phyloP scores from a whole-genome alignment of 176 grass and related monocot species.

The Oropetium thomaeum region DNA sequence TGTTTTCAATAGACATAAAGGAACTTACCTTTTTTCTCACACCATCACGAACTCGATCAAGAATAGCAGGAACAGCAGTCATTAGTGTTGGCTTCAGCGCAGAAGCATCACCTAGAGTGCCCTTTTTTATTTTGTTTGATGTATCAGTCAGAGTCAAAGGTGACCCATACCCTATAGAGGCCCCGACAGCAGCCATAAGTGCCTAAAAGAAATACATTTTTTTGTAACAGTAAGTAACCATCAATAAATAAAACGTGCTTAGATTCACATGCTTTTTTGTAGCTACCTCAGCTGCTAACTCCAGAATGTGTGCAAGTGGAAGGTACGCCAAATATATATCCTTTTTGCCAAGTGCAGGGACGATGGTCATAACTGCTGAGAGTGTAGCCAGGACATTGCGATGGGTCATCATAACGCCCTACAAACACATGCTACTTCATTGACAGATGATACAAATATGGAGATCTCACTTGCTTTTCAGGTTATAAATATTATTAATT shows the following conservation, averaged over 20 bases:
- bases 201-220: conserved; percentile 47
- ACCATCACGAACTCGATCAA: conserved; percentile 85
- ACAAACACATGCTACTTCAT: conserved; percentile 31
- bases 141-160: conserved; percentile 90
- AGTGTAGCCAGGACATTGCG: conserved; percentile 78
- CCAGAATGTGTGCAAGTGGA: conserved; percentile 94
- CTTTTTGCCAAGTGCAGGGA: conserved; percentile 67
- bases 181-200: conserved; percentile 72
- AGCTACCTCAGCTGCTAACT: conserved; percentile 83
- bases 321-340: conserved; percentile 90
- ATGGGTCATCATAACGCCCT: conserved; percentile 99
- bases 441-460: conserved; percentile 10
- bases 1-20: neutral
- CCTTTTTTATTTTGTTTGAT: conserved; percentile 91
- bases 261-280: conserved; percentile 4
- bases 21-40: conserved; percentile 81
- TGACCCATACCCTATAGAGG: conserved; percentile 87
- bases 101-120: conserved; percentile 91
- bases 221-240: conserved; percentile 17
- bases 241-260: conserved; percentile 17
- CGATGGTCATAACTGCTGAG: conserved; percentile 90
- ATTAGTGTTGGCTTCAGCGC: conserved; percentile 80
- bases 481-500: neutral
- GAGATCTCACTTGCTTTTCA: neutral
- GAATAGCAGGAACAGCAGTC: conserved; percentile 90